Conservation (phyloP, 768 basidiomycete species). For the Leccinum rimulosum region DNA sequence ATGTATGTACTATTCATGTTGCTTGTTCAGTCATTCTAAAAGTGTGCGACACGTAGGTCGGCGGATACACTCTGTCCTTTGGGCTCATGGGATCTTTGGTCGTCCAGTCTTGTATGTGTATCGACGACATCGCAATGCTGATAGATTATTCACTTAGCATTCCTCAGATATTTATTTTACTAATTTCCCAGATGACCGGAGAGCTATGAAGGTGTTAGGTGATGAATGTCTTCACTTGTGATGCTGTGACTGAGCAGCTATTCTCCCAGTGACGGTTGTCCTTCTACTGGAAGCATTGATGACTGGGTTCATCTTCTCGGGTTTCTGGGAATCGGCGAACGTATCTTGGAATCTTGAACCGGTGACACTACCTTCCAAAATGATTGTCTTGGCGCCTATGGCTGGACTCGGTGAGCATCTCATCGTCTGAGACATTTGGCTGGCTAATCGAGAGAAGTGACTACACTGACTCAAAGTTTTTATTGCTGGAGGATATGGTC, state of each 20-base stretch:
- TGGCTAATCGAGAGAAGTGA: background rate
- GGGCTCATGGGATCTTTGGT: slow-evolving; percentile 8
- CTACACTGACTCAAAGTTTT: slow-evolving; percentile 13
- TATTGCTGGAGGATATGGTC: slow-evolving; percentile 23
- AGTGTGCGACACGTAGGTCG: background rate
- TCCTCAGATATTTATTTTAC: background rate
- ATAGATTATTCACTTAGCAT: background rate
- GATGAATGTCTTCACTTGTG: background rate
- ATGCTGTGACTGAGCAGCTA: background rate
- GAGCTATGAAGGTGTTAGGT: background rate
- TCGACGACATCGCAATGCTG: background rate
- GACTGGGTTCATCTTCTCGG: background rate
- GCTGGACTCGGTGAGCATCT: background rate
- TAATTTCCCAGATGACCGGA: background rate
- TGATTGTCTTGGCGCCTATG: background rate
- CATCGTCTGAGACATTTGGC: background rate
- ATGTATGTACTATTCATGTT: background rate
- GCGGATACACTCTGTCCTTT: slow-evolving; percentile 18
- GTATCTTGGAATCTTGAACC: fast-evolving
- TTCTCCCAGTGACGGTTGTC: background rate
- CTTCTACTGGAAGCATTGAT: background rate
- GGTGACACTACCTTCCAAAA: no score
- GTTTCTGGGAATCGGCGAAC: fast-evolving
- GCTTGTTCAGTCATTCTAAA: background rate
- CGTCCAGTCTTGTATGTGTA: background rate